These are phyloP conservation scores for Daldinia concentrica DNA, from an alignment of 495 filamentous ascomycete species.

Conservation along the genomic window DNA sequence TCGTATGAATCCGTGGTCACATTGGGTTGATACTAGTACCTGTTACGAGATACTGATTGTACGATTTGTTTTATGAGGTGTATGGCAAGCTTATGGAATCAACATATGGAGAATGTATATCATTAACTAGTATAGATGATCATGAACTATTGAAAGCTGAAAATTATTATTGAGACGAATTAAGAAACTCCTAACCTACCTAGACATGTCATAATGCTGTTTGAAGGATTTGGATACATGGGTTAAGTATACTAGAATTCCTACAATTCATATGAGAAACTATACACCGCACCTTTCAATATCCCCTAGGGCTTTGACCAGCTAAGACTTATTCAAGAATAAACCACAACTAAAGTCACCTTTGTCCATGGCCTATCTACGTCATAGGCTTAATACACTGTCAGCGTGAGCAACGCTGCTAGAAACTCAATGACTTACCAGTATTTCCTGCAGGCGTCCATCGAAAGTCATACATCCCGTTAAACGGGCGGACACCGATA, in stretches of 20 bases:
- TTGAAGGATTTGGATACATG: no score
- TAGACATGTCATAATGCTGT: no score
- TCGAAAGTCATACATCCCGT: slow-evolving; percentile 56
- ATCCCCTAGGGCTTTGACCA: no score
- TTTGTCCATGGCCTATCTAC: slow-evolving; percentile 49
- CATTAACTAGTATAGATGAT: neutral
- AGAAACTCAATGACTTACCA: slow-evolving; percentile 43
- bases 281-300: neutral
- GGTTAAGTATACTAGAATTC: no score
- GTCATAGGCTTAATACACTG: slow-evolving; percentile 44
- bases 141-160: neutral
- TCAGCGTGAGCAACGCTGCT: neutral
- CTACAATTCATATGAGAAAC: no score
- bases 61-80: neutral
- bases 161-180: neutral
- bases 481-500: slow-evolving; percentile 55
- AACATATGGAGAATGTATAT: neutral
- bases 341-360: slow-evolving; percentile 47
- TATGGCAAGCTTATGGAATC: neutral
- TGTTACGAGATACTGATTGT: neutral
- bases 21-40: neutral
- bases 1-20: neutral
- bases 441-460: slow-evolving; percentile 57
- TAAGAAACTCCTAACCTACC: no score
- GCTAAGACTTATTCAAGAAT: no score